A percentile compares a stretch with the other conserved stretches of the same genome.
These are phyloP conservation scores for Hibiscus syriacus DNA, from an alignment of 345 rosid genomes.

Conservation along the genomic window DNA sequence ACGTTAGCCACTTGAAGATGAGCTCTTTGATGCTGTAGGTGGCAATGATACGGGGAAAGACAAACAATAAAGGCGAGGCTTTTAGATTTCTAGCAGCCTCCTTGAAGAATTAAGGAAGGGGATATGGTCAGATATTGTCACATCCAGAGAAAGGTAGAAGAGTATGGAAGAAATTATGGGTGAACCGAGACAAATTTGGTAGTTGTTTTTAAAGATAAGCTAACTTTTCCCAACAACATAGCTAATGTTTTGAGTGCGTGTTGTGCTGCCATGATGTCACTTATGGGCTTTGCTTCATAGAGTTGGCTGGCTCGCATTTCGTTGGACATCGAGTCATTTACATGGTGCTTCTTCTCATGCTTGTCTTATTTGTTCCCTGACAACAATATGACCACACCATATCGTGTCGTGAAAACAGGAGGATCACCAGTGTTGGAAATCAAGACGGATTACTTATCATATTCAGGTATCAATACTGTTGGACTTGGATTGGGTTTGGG, in stretches of 20 bases:
- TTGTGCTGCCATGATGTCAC: slow-evolving; percentile 27
- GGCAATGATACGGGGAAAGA: slow-evolving; percentile 1
- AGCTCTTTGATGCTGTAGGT: neutral
- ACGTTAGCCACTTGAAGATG: neutral
- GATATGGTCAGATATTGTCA: slow-evolving; percentile 25
- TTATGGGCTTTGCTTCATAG: slow-evolving; percentile 11
- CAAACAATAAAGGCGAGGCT: neutral
- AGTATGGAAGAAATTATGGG: neutral
- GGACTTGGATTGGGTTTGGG: neutral
- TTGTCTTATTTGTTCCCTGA: slow-evolving; percentile 55
- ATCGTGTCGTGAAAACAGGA: slow-evolving; percentile 11
- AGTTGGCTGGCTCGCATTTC: slow-evolving; percentile 15
- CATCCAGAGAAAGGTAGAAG: slow-evolving; percentile 25
- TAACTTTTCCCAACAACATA: slow-evolving; percentile 25
- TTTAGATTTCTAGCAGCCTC: too few species aligned
- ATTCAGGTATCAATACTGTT: too few species aligned
- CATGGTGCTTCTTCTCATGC: slow-evolving; percentile 17
- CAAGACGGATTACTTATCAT: neutral
- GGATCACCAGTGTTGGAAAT: neutral
- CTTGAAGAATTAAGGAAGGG: neutral
- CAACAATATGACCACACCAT: slow-evolving; percentile 3
- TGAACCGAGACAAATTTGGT: slow-evolving; percentile 12
- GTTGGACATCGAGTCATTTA: too few species aligned
- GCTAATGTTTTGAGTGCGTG: slow-evolving; percentile 23
- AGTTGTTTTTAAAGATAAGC: slow-evolving; percentile 7